Conservation (phyloP, 495 filamentous ascomycete species). For the Chaetomium tenue region DNA sequence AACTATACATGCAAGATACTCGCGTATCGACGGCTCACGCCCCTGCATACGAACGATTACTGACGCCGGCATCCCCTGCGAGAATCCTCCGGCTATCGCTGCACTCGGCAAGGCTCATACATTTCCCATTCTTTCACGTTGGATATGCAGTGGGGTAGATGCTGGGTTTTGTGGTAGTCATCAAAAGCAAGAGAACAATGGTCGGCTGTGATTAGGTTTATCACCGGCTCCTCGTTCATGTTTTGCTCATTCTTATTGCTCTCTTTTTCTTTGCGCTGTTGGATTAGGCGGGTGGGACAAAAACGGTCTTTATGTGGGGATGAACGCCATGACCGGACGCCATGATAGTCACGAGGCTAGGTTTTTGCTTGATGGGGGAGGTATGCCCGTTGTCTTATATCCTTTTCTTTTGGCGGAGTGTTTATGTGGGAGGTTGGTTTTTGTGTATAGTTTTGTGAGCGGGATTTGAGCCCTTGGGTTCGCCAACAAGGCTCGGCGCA, state of each 20-base stretch:
- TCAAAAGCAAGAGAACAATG: no score
- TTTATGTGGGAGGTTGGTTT: neutral
- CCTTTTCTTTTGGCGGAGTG: neutral
- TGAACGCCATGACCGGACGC: no score
- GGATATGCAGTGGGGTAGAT: no score
- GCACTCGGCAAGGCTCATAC: neutral
- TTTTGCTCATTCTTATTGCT: no score
- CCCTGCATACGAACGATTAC: neutral
- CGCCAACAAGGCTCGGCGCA: neutral
- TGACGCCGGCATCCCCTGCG: neutral
- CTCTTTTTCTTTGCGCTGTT: no score
- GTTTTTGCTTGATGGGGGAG: neutral
- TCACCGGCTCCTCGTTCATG: no score
- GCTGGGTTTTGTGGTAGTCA: no score
- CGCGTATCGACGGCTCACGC: slow-evolving; percentile 3
- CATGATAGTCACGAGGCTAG: neutral
- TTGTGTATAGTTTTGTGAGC: neutral
- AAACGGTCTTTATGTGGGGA: no score
- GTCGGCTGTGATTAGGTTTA: neutral
- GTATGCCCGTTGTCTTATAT: neutral
- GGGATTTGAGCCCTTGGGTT: neutral
- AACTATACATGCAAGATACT: neutral
- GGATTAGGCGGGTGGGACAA: no score
- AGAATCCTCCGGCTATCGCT: neutral
- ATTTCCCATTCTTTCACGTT: neutral